Evolutionary conservation across 2,329 filamentous ascomycete species (phyloP).

Genomic region (Calcarisporium arbuscula): DNA sequence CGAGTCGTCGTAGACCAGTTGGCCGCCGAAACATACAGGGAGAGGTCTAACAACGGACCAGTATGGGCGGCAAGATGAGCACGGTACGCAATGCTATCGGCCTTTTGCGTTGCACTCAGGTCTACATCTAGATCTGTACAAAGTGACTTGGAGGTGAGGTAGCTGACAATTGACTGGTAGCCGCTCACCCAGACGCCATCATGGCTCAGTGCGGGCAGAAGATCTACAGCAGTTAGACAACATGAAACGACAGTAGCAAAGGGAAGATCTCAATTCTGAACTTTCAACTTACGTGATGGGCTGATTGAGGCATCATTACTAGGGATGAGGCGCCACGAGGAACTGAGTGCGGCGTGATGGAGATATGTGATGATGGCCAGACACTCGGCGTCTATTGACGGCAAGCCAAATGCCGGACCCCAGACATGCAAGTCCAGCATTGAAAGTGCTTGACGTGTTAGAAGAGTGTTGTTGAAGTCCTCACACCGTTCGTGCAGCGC

Average conservation of each 20-base stretch:
- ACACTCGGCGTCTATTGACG: slow-evolving; percentile 89
- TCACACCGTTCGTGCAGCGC: too few species aligned
- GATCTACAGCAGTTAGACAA: slow-evolving; percentile 32
- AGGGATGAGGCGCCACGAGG: slow-evolving; percentile 63
- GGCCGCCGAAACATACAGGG: slow-evolving; percentile 80
- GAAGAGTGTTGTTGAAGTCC: too few species aligned
- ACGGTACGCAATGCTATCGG: slow-evolving; percentile 47
- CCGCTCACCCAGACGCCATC: slow-evolving; percentile 49
- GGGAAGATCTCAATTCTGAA: slow-evolving; percentile 4
- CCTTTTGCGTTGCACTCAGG: slow-evolving; percentile 32
- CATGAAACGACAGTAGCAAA: slow-evolving; percentile 6
- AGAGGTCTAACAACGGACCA: slow-evolving; percentile 75
- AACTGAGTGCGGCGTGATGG: slow-evolving; percentile 51
- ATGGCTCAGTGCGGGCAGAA: slow-evolving; percentile 49
- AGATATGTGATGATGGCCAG: slow-evolving; percentile 77
- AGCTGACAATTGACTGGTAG: slow-evolving; percentile 53
- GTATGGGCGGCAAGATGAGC: slow-evolving; percentile 70
- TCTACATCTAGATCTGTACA: slow-evolving; percentile 31
- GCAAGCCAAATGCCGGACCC: slow-evolving; percentile 81
- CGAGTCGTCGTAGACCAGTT: slow-evolving; percentile 78
- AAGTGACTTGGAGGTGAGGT: slow-evolving; percentile 39
- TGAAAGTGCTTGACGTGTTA: too few species aligned
- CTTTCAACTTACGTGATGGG: slow-evolving; percentile 55
- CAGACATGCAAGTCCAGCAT: slow-evolving; percentile 73
- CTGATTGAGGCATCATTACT: slow-evolving; percentile 67